phyloP scores from a whole-genome alignment of 495 filamentous ascomycete genomes.

The Aspergillus kassunensis region DNA sequence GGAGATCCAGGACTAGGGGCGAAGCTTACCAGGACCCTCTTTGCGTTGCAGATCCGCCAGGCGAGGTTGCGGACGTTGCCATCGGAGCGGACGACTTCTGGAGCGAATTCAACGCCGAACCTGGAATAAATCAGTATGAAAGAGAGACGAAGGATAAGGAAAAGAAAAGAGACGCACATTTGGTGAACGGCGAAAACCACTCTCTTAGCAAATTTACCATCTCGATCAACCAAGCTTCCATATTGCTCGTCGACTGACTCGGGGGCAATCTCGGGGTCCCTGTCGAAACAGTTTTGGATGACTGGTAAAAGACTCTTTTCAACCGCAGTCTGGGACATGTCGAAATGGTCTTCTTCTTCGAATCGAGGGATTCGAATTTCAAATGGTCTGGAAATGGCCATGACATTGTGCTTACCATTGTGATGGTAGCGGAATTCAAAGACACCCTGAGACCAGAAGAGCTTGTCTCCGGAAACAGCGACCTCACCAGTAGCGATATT shows the following conservation, averaged over 20 bases:
- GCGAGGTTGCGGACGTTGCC: slow-evolving; percentile 87
- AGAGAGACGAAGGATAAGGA: neutral
- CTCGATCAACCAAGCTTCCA: slow-evolving; percentile 74
- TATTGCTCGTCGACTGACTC: slow-evolving; percentile 75
- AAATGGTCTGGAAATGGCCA: slow-evolving; percentile 92
- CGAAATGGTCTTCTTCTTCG: slow-evolving; percentile 55
- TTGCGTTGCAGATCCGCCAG: slow-evolving; percentile 94
- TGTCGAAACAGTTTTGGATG: slow-evolving; percentile 86
- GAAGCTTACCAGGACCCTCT: slow-evolving; percentile 74
- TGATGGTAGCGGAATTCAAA: slow-evolving; percentile 98
- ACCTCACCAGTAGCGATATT: slow-evolving; percentile 65
- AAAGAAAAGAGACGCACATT: slow-evolving; percentile 53
- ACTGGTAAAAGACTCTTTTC: slow-evolving; percentile 76
- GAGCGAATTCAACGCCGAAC: slow-evolving; percentile 94
- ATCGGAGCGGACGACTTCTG: slow-evolving; percentile 88
- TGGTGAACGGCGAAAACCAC: slow-evolving; percentile 92
- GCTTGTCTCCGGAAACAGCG: slow-evolving; percentile 85
- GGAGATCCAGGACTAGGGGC: neutral
- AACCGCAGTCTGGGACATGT: slow-evolving; percentile 53
- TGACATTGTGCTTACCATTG: slow-evolving; percentile 87
- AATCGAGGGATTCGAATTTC: slow-evolving; percentile 80
- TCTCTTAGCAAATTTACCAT: slow-evolving; percentile 81
- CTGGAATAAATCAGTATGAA: slow-evolving; percentile 23
- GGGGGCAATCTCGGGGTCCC: slow-evolving; percentile 87
- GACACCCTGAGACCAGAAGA: slow-evolving; percentile 93